Conservation (phyloP, 78 protist species). For the Dictyostelium capitatum region DNA sequence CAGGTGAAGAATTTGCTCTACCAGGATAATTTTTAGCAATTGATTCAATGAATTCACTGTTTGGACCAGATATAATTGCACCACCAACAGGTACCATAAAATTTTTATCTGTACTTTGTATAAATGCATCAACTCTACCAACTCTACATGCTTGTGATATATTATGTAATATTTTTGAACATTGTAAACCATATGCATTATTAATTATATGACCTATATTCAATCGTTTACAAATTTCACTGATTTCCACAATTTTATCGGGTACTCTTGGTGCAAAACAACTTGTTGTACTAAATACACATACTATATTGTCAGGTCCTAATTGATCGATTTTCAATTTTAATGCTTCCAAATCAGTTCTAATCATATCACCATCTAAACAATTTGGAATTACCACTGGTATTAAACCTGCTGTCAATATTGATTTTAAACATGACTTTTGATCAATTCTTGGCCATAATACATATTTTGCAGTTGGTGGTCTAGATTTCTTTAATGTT, state of each 20-base stretch:
- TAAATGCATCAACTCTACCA: constrained; percentile 93
- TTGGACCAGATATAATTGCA: constrained; percentile 87
- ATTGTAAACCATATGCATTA: constrained; percentile 99
- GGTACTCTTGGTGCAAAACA: constrained; percentile 99
- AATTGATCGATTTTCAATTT: constrained; percentile 30
- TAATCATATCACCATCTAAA: constrained; percentile 86
- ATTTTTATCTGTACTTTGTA: constrained; percentile 99
- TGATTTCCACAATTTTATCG: constrained; percentile 91
- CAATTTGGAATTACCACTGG: constrained; percentile 90
- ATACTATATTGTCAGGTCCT: constrained; percentile 88
- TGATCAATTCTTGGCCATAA: constrained; percentile 99
- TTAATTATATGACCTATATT: constrained; percentile 96
- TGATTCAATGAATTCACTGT: constrained; percentile 42
- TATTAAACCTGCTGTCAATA: constrained; percentile 91
- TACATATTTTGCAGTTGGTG: constrained; percentile 83
- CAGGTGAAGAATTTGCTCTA: constrained; percentile 93
- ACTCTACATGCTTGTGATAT: constrained; percentile 50
- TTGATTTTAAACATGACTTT: constrained; percentile 98
- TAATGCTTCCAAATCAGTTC: constrained; percentile 77
- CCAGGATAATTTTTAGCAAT: constrained; percentile 90
- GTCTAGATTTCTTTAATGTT: constrained; percentile 51
- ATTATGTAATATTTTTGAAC: constrained; percentile 33
- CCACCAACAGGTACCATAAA: constrained; percentile 99
- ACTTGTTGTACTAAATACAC: constrained; percentile 96
- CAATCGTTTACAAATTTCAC: constrained; percentile 85